Evolutionary conservation across 2,329 filamentous ascomycete genomes (phyloP).

Genomic region (Colletotrichum magnum): DNA sequence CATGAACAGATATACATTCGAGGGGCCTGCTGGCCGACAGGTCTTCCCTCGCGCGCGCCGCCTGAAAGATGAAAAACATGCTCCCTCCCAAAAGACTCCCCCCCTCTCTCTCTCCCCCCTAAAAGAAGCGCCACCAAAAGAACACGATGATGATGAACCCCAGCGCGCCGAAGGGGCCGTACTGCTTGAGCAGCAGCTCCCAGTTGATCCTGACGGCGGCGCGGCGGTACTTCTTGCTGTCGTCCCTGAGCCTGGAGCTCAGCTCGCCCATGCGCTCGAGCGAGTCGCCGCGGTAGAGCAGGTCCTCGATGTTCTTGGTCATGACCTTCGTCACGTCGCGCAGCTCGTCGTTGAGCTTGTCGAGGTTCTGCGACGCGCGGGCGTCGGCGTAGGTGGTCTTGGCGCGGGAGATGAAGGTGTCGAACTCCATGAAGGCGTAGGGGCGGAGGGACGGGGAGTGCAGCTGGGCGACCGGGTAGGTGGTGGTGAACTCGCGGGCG

Average conservation of each 20-base stretch:
- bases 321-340: slow-evolving; percentile 99
- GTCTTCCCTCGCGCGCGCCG: background rate
- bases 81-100: no score
- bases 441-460: slow-evolving; percentile 83
- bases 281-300: slow-evolving; percentile 94
- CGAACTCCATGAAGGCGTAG: slow-evolving; percentile 98
- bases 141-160: slow-evolving; percentile 88
- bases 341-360: slow-evolving; percentile 96
- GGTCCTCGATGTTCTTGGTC: slow-evolving; percentile 99
- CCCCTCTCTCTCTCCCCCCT: slow-evolving; percentile 14
- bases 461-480: slow-evolving; percentile 82
- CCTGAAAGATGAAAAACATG: no score
- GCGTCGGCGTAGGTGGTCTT: slow-evolving; percentile 95
- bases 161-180: slow-evolving; percentile 88
- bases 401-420: slow-evolving; percentile 94
- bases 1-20: slow-evolving; percentile 16
- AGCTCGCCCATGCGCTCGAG: slow-evolving; percentile 98
- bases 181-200: slow-evolving; percentile 97
- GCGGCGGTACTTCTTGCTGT: slow-evolving; percentile 93
- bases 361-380: slow-evolving; percentile 90
- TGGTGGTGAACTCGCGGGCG: slow-evolving; percentile 89
- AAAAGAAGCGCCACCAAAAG: slow-evolving; percentile 95
- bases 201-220: slow-evolving; percentile 97
- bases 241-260: slow-evolving; percentile 87
- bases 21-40: background rate